These are phyloP conservation scores for Trichaptum fuscoviolaceum DNA, from an alignment of 768 basidiomycete species.

Conservation along the genomic window DNA sequence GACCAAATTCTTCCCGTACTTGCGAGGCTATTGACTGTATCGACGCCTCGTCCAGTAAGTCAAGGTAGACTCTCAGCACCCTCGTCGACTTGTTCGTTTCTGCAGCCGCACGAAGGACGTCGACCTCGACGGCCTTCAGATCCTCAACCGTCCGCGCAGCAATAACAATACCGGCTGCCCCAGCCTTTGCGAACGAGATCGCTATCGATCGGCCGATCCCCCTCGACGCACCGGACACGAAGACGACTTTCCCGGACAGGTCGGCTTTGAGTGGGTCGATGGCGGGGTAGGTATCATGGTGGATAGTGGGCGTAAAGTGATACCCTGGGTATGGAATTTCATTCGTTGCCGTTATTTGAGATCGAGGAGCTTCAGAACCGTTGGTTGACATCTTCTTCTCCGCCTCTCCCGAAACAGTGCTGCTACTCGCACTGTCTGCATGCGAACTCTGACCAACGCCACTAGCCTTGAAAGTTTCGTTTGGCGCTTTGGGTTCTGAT, in stretches of 20 bases:
- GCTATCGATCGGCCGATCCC: conserved; percentile 18
- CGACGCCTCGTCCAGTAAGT: conserved; percentile 14
- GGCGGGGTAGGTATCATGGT: conserved; percentile 22
- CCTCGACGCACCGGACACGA: conserved; percentile 16
- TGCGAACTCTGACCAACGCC: too few relatives aligned
- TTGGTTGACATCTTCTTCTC: not conserved
- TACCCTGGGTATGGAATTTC: not conserved
- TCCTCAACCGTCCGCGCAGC: conserved; percentile 8
- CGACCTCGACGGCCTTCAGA: conserved; percentile 15
- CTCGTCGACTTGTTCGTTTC: not conserved
- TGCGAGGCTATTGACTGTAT: conserved; percentile 14
- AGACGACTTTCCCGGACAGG: conserved; percentile 13
- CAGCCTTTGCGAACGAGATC: conserved; percentile 13
- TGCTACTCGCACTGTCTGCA: too few relatives aligned
- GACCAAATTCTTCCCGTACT: conserved; percentile 13
- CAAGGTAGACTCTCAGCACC: conserved; percentile 12
- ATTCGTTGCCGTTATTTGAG: not conserved
- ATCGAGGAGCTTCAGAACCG: not conserved
- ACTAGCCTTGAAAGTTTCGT: too few relatives aligned
- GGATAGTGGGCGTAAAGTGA: not conserved
- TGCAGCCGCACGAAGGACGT: conserved; percentile 3
- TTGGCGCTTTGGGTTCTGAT: not conserved
- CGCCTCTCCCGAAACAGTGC: too few relatives aligned
- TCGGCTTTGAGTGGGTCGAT: conserved; percentile 17
- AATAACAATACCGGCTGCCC: conserved; percentile 12